phyloP scores from a whole-genome alignment of 1,284 basidiomycete genomes.

The Trametes versicolor region DNA sequence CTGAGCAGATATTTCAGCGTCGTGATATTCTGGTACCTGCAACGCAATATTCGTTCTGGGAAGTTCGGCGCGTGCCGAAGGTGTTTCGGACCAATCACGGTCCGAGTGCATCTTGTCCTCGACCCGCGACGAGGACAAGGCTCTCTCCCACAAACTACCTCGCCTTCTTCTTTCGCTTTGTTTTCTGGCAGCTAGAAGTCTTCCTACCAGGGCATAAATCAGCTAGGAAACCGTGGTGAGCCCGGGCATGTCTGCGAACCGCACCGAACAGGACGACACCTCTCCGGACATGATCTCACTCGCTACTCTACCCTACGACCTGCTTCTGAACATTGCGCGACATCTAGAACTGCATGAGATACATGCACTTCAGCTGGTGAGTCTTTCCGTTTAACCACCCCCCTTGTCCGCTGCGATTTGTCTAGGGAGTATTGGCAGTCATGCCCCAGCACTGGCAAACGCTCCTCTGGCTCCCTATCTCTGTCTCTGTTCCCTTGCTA shows the following conservation, averaged over 20 bases:
- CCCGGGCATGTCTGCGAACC: constrained; percentile 31
- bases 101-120: constrained; percentile 24
- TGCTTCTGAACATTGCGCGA: constrained; percentile 70
- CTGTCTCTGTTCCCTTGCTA: too few species aligned
- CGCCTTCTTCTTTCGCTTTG: constrained; percentile 21
- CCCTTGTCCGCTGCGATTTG: constrained; percentile 2
- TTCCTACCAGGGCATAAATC: background rate
- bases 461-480: too few species aligned
- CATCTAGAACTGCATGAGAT: constrained; percentile 68
- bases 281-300: constrained; percentile 45
- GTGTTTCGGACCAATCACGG: constrained; percentile 25
- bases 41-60: too few species aligned
- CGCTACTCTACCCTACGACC: constrained; percentile 68
- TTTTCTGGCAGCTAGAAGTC: background rate
- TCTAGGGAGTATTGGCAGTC: background rate
- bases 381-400: constrained; percentile 37
- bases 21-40: background rate
- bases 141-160: constrained; percentile 34
- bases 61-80: constrained; percentile 9
- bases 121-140: constrained; percentile 28
- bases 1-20: too few species aligned
- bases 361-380: constrained; percentile 65
- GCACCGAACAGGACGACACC: constrained; percentile 28
- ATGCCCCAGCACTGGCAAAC: too few species aligned
- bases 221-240: background rate